phyloP scores from a whole-genome alignment of 2,329 filamentous ascomycete genomes.

The Periconia digitata region DNA sequence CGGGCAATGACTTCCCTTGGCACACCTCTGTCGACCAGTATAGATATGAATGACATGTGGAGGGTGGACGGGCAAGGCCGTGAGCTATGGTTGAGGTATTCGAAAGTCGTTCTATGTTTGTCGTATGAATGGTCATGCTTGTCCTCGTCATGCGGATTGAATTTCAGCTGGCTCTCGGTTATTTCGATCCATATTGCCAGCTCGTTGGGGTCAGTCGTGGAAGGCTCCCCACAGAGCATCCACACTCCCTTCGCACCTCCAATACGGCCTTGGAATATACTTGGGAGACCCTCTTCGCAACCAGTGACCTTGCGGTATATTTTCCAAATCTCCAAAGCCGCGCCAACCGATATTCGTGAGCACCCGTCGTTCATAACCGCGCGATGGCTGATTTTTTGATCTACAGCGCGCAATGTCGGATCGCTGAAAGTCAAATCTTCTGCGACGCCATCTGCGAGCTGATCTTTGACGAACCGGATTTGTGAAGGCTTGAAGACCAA shows the following conservation, averaged over 20 bases:
- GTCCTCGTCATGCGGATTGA: constrained; percentile 53
- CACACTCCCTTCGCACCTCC: constrained; percentile 76
- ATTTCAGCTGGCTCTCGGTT: constrained; percentile 68
- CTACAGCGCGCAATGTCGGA: constrained; percentile 26
- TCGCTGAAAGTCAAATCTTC: constrained; percentile 45
- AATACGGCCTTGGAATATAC: constrained; percentile 68
- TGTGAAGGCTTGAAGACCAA: constrained; percentile 42
- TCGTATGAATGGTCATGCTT: constrained; percentile 47
- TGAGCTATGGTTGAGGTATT: constrained; percentile 57
- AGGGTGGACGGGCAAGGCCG: constrained; percentile 57
- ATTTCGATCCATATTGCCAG: constrained; percentile 64
- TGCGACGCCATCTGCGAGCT: constrained; percentile 28
- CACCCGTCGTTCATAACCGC: constrained; percentile 59
- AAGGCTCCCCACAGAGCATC: constrained; percentile 59
- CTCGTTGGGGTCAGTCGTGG: constrained; percentile 46
- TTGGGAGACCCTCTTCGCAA: constrained; percentile 66
- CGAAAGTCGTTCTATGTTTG: constrained; percentile 62
- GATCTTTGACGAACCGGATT: constrained; percentile 34
- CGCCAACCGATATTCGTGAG: constrained; percentile 62
- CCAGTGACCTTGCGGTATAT: constrained; percentile 55
- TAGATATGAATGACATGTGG: constrained; percentile 69
- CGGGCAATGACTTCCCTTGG: constrained; percentile 49
- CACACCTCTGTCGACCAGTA: constrained; percentile 63
- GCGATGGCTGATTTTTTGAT: constrained; percentile 1
- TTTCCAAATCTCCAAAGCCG: constrained; percentile 57